phyloP scores from a whole-genome alignment of 75 land plant species.

The Picea glauca region DNA sequence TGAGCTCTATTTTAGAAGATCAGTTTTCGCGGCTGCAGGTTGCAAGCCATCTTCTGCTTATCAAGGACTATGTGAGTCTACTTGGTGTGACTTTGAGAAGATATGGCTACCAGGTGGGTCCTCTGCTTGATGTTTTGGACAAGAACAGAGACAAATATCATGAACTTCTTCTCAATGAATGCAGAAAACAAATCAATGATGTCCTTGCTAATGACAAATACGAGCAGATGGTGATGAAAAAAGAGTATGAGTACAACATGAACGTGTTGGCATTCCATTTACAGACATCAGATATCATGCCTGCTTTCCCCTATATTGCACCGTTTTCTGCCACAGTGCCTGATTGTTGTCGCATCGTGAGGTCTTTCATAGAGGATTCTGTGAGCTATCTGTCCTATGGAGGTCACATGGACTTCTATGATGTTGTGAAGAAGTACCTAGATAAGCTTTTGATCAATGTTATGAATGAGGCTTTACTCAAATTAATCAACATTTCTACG shows the following conservation, averaged over 20 bases:
- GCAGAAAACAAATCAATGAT: conserved; percentile 64
- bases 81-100: conserved; percentile 83
- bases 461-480: conserved; percentile 42
- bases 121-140: conserved; percentile 84
- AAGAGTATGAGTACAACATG: conserved; percentile 96
- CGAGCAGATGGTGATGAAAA: conserved; percentile 97
- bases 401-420: conserved; percentile 87
- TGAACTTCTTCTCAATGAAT: conserved; percentile 85
- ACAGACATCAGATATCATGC: conserved; percentile 77
- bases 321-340: conserved; percentile 97
- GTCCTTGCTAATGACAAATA: conserved; percentile 84
- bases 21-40: conserved; percentile 97
- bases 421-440: conserved; percentile 85
- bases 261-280: conserved; percentile 86
- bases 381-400: conserved; percentile 92
- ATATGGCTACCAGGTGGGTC: conserved; percentile 80
- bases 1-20: conserved; percentile 89
- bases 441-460: conserved; percentile 63
- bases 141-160: conserved; percentile 94
- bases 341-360: conserved; percentile 83
- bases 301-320: conserved; percentile 95
- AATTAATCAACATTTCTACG: conserved; percentile 33
- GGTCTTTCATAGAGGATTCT: conserved; percentile 93
- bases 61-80: conserved; percentile 96
- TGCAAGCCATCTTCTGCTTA: conserved; percentile 85